A percentile compares a stretch with the other conserved stretches of the same genome.
These are phyloP conservation scores for Citrus hindsii DNA, from an alignment of 345 rosid species.

Conservation along the genomic window DNA sequence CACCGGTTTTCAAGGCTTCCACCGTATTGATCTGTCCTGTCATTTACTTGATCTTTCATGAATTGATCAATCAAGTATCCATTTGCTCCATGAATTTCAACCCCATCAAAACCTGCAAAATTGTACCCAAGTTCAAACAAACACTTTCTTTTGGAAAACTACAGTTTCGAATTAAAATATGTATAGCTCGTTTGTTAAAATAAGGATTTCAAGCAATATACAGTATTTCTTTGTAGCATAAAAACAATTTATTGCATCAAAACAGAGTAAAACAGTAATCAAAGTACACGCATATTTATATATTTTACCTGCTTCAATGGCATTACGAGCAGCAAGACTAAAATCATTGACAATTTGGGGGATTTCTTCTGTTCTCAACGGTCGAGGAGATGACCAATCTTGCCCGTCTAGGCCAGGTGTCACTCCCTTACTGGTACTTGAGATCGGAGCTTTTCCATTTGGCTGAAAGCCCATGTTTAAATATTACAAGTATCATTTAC, in stretches of 20 bases:
- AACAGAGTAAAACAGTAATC: too few relatives aligned
- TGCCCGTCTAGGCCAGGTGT: background rate
- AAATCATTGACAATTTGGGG: slow-evolving; percentile 31
- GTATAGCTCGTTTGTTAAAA: too few relatives aligned
- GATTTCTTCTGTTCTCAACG: slow-evolving; percentile 32
- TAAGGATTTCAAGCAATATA: too few relatives aligned
- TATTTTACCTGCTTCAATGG: slow-evolving; percentile 32
- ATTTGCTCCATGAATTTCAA: too few relatives aligned
- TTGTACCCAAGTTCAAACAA: too few relatives aligned
- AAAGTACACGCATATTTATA: too few relatives aligned
- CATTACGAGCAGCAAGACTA: slow-evolving; percentile 41
- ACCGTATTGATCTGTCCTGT: slow-evolving; percentile 29
- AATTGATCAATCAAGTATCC: background rate
- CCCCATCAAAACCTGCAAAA: too few relatives aligned
- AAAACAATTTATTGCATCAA: too few relatives aligned
- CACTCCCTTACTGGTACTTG: background rate
- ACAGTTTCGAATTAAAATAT: too few relatives aligned
- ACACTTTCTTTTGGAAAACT: too few relatives aligned
- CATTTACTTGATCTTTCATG: background rate
- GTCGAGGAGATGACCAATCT: slow-evolving; percentile 26
- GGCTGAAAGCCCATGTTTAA: background rate
- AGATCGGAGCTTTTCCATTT: background rate
- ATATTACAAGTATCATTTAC: background rate
- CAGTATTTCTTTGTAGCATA: too few relatives aligned
- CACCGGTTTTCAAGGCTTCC: too few relatives aligned